phyloP scores from a whole-genome alignment of 768 basidiomycete species.

The Phaeotremella skinneri region DNA sequence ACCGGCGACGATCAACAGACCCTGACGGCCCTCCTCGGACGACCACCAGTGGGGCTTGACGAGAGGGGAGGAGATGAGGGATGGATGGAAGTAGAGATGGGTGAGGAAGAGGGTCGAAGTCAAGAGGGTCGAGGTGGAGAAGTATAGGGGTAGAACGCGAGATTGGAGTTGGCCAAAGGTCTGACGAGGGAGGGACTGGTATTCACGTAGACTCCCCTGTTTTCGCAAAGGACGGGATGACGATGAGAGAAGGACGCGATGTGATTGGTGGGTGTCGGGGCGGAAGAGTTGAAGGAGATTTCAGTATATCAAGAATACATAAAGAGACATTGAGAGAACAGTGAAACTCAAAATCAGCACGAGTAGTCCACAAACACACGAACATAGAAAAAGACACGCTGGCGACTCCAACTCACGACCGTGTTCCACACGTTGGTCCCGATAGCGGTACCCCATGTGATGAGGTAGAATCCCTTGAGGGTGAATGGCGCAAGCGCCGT shows the following conservation, averaged over 20 bases:
- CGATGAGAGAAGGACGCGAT: background rate
- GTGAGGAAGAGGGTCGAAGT: slow-evolving; percentile 59
- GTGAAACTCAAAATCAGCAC: background rate
- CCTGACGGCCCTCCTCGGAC: slow-evolving; percentile 40
- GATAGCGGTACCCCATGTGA: slow-evolving; percentile 46
- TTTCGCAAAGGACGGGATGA: background rate
- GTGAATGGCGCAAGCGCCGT: slow-evolving; percentile 45
- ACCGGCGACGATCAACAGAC: slow-evolving; percentile 30
- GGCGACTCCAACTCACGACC: slow-evolving; percentile 30
- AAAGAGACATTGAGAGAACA: no score
- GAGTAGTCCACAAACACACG: background rate
- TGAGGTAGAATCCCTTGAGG: slow-evolving; percentile 45
- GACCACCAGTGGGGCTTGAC: slow-evolving; percentile 50
- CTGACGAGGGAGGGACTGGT: slow-evolving; percentile 57
- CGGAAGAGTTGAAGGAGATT: background rate
- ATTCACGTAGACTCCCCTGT: slow-evolving; percentile 33
- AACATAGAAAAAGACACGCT: background rate
- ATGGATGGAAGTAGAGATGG: slow-evolving; percentile 61
- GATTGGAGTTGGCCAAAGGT: slow-evolving; percentile 74
- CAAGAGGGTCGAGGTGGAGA: slow-evolving; percentile 61
- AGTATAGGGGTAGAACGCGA: slow-evolving; percentile 72
- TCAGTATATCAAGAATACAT: background rate
- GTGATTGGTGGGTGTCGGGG: background rate
- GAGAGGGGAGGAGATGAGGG: slow-evolving; percentile 59
- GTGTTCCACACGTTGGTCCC: slow-evolving; percentile 44